These are phyloP conservation scores for Teratosphaeria viscida DNA, from an alignment of 2,329 filamentous ascomycete species.

Conservation along the genomic window DNA sequence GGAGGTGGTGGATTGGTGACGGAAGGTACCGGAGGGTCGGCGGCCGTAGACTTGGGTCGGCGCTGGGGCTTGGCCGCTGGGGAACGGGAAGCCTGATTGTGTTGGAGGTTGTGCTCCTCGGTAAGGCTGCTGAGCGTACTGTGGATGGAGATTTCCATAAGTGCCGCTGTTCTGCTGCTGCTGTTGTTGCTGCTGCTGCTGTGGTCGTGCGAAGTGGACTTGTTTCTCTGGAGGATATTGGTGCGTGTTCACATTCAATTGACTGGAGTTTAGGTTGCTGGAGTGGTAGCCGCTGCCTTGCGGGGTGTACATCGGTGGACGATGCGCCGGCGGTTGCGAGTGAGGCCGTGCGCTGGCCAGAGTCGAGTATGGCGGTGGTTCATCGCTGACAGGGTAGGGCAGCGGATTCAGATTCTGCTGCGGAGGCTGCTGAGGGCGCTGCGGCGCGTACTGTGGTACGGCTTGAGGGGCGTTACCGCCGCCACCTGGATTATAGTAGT, in stretches of 20 bases:
- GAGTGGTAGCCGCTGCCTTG: constrained; percentile 13
- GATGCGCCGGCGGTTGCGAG: constrained; percentile 18
- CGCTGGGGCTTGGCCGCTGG: constrained; percentile 10
- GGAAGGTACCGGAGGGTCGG: constrained; percentile 6
- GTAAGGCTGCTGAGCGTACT: constrained; percentile 5
- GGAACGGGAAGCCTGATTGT: constrained; percentile 7
- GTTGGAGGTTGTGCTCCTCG: constrained; percentile 1
- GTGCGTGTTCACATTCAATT: constrained; percentile 5
- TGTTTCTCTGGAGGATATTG: constrained; percentile 12
- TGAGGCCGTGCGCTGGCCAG: constrained; percentile 18
- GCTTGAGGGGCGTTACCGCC: constrained; percentile 1
- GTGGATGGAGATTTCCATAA: constrained; percentile 5
- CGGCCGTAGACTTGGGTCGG: background rate
- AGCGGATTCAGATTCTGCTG: constrained; percentile 8
- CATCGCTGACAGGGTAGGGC: constrained; percentile 22
- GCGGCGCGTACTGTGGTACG: constrained; percentile 1
- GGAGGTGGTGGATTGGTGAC: constrained; percentile 7
- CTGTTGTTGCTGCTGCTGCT: background rate
- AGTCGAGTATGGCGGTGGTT: constrained; percentile 19
- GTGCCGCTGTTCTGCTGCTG: constrained; percentile 2
- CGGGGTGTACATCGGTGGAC: constrained; percentile 7
- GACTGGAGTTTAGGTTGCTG: background rate
- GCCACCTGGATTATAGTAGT: constrained; percentile 16
- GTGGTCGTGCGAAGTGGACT: constrained; percentile 2
- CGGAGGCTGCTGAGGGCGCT: constrained; percentile 6